Conservation (phyloP, 371 early-diverging fungal species). For the Funneliformis caledonium region DNA sequence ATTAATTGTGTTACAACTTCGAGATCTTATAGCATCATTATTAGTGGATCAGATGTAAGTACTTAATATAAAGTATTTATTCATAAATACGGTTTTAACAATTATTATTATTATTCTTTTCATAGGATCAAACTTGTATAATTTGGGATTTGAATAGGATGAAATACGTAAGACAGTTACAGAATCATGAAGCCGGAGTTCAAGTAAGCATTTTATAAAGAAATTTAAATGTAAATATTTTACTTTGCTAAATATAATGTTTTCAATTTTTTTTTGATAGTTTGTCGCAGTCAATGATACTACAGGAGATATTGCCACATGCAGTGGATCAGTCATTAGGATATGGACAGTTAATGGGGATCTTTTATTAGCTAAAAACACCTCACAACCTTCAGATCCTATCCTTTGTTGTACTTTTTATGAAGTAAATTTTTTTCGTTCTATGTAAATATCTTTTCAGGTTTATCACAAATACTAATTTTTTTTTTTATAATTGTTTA, state of each 20-base stretch:
- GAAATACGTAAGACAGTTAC: conserved; percentile 66
- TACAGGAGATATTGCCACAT: conserved; percentile 74
- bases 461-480: background rate
- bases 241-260: background rate
- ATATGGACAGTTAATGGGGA: conserved; percentile 81
- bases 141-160: conserved; percentile 78
- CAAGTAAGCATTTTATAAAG: conserved; percentile 44
- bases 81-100: background rate
- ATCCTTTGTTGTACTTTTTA: conserved; percentile 64
- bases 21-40: conserved; percentile 68
- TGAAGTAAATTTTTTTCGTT: conserved; percentile 50
- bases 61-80: background rate
- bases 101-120: background rate
- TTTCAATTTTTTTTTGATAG: background rate
- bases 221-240: background rate
- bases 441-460: conserved; percentile 39
- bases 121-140: conserved; percentile 70
- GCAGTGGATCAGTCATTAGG: conserved; percentile 61
- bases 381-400: conserved; percentile 61
- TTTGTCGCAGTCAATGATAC: conserved; percentile 67
- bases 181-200: conserved; percentile 63
- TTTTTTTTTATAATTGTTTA: conserved; percentile 32
- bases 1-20: conserved; percentile 67
- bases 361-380: conserved; percentile 59
- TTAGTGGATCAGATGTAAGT: conserved; percentile 68